Base-by-base conservation (phyloP, 148 eudicot genomes). In the Chenopodium berlandieri region DNA sequence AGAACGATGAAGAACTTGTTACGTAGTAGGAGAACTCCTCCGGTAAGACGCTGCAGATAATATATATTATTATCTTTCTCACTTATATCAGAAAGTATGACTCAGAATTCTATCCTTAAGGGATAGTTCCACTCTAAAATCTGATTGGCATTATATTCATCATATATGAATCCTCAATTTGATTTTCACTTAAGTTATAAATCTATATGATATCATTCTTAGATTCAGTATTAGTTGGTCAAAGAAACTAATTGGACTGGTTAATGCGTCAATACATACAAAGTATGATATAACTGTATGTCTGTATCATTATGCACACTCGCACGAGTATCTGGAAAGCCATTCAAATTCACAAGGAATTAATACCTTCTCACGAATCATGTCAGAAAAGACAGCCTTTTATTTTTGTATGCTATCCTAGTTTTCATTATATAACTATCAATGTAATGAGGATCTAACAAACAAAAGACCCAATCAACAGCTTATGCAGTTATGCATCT, bases 11-110 rank as follows among this genome's bases (percentile, higher is more conserved):
- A 71, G 92, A 91, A 96, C 88, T 96, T 96, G 89, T 94, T 94
- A 86, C 99, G 98, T 86, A 96, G 85, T 83, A 96, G 73, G 75
- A 96, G 89, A 78, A 89, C 89, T 84, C 99, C 99, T 74, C 99
- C 99, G 62, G 99, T 96, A 80, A 96, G 95, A 87, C 67, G 84
- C 99, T 96, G 94, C 90, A 88, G 73, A 85, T 76, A 75, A 65
- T 64, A 64, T 8, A 62, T n/a, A 58, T 47, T 34, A 74, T 47
- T 56, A 50, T 81, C 37, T 44, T 44, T 13, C 37, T 52, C 56
- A 75, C 67, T 54, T 6, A 34, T 20, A 73, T 10, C 54, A 11
- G 52, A 34, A 34, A 79, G 31, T 62, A 30, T 65, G 4, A 65
- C 19, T 75, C 40, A 60, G 68, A 79, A n/a, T 6, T 71, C 25